Percentiles rank a stretch among this genome's conserved stretches.
Conservation (phyloP, 2,329 filamentous ascomycete species). For the Aspergillus bombycis region DNA sequence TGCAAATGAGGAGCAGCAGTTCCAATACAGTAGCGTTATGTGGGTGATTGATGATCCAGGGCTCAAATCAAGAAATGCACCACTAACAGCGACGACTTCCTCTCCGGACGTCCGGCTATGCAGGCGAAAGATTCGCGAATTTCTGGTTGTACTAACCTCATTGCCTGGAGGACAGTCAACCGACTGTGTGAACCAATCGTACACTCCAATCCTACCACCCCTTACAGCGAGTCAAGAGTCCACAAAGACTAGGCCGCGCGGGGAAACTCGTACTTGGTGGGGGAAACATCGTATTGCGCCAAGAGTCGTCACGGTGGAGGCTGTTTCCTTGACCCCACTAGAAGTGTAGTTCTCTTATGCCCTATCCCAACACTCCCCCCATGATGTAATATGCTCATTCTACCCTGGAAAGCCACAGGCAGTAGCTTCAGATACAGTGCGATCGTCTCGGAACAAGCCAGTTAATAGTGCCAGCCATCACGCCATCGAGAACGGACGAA, state of each 20-base stretch:
- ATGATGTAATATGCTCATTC: background rate
- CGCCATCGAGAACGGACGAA: background rate
- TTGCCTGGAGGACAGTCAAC: background rate
- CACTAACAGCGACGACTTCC: background rate
- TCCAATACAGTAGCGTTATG: background rate
- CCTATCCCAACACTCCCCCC: background rate
- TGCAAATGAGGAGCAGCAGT: background rate
- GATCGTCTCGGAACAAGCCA: background rate
- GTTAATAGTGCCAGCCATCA: background rate
- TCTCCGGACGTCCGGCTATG: background rate
- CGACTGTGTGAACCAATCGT: background rate
- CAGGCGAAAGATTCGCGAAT: background rate
- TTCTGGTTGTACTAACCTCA: background rate
- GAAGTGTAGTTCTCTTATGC: background rate
- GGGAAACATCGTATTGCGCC: background rate
- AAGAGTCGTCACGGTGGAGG: background rate
- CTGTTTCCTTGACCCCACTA: background rate
- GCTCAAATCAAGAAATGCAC: background rate
- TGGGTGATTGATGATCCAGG: background rate
- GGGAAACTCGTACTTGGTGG: background rate
- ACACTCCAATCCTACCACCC: background rate
- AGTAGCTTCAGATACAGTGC: background rate
- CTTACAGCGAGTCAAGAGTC: background rate
- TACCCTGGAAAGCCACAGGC: background rate
- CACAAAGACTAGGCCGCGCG: background rate